phyloP scores from a whole-genome alignment of 768 basidiomycete genomes.

The Agaricus bisporus region DNA sequence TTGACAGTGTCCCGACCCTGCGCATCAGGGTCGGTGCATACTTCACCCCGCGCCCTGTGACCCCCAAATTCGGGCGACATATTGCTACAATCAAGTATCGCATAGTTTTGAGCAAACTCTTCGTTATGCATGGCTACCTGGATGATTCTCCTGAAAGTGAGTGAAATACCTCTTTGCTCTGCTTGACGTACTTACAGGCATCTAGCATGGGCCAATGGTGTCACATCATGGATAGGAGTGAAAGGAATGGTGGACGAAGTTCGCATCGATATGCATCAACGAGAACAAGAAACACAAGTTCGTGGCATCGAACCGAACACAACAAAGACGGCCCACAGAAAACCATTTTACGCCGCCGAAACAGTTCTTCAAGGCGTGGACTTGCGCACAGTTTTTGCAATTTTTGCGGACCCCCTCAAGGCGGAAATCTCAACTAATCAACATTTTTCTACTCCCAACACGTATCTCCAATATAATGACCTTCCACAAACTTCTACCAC shows the following conservation, averaged over 20 bases:
- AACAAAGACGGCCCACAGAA: slow-evolving; percentile 61
- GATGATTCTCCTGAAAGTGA: slow-evolving; percentile 67
- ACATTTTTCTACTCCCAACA: slow-evolving; percentile 36
- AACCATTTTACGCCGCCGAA: slow-evolving; percentile 85
- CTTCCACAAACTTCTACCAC: slow-evolving; percentile 36
- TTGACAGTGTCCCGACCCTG: slow-evolving; percentile 70
- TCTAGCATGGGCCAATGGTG: slow-evolving; percentile 71
- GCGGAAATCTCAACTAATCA: slow-evolving; percentile 42
- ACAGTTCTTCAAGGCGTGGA: slow-evolving; percentile 73
- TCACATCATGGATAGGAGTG: slow-evolving; percentile 75
- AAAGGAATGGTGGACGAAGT: slow-evolving; percentile 80
- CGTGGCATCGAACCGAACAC: slow-evolving; percentile 50
- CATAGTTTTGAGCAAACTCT: slow-evolving; percentile 68
- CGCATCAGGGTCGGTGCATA: slow-evolving; percentile 87
- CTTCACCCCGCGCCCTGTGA: slow-evolving; percentile 63
- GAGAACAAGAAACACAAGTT: slow-evolving; percentile 72
- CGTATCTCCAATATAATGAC: slow-evolving; percentile 41
- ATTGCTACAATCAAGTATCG: slow-evolving; percentile 91
- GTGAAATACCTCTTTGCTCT: slow-evolving; percentile 11
- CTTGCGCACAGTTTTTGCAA: slow-evolving; percentile 71
- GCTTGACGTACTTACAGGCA: slow-evolving; percentile 2
- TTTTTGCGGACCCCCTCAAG: slow-evolving; percentile 70
- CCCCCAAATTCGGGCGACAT: slow-evolving; percentile 85
- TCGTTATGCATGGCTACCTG: slow-evolving; percentile 81
- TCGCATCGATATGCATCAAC: slow-evolving; percentile 88